Evolutionary conservation across 2,329 filamentous ascomycete species (phyloP), one percentile per base, ranked within the genome.

Genomic region (Nigrospora oryzae): DNA sequence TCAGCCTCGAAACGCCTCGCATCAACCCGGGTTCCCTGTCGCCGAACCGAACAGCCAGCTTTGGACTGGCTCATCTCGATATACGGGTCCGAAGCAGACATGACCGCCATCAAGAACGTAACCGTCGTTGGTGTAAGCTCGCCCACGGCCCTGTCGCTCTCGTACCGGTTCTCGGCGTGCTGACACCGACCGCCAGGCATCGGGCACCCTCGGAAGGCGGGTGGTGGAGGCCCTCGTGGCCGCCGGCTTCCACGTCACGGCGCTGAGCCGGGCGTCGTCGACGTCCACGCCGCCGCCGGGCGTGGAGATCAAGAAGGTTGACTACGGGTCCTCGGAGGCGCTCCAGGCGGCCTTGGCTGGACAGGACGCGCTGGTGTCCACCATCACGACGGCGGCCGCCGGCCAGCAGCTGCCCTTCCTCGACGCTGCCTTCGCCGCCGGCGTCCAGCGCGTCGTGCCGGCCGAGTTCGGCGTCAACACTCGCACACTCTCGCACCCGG

Each of bases 401-500:
- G 75, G 75, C 49, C 60, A 62, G 16, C 78, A 82, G 52, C 59
- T 60, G 34, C 63, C 63, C 28, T 59, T 81, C 42, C 69, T 79
- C 32, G 73, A 80, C 40, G 78, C 77, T 0, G 70, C 75, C 28
- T 65, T 77, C 28, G 66, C 68, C 3, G 77, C 74, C 1, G 74
- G 75, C 17, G 75, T 82, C 5, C 69, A 73, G 52, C 67, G 75
- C 15, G 75, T 80, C 60, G 65, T 81, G 28, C 75, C 77, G 3
- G 71, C 71, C 8, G 77, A 82, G 51, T 82, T 73, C 43, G 63
- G 63, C 11, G 49, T 60, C 48, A 61, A 61, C 59, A 58, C 67
- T 13, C 46, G 53, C 36, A 56, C 52, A 19, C 35, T 56, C 1
- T 46, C 40, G 19, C 43, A 49, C 14, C 49, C 49, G 2, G 47